These are phyloP conservation scores for Diplodia corticola DNA, from an alignment of 2,329 filamentous ascomycete genomes.

Conservation along the genomic window DNA sequence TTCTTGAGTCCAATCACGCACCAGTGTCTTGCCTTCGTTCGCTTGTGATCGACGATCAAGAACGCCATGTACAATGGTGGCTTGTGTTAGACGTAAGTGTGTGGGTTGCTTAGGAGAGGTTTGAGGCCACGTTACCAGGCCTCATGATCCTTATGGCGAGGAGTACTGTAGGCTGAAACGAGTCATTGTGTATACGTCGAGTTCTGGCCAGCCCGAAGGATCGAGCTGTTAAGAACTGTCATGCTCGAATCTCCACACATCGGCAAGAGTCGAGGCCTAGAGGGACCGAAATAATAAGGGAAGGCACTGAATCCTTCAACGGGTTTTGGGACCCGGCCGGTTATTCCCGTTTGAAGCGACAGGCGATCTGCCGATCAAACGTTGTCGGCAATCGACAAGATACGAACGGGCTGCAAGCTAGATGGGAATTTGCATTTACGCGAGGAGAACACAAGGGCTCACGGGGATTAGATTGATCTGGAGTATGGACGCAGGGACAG, in stretches of 20 bases:
- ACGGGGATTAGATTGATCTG: background rate
- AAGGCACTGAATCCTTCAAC: background rate
- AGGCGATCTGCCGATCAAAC: background rate
- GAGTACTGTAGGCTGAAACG: background rate
- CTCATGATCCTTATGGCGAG: background rate
- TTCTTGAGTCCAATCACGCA: no score
- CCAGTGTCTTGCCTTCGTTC: no score
- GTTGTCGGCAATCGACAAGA: background rate
- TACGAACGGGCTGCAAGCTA: background rate
- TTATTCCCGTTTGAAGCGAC: background rate
- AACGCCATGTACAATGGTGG: background rate
- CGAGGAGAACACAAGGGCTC: background rate
- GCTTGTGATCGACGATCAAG: no score
- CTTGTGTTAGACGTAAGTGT: background rate
- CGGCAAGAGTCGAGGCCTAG: background rate
- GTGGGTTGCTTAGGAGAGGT: background rate
- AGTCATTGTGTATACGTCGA: background rate
- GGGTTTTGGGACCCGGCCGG: background rate
- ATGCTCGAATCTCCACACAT: background rate
- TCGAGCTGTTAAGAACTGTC: background rate
- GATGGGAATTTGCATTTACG: background rate
- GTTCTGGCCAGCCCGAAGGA: background rate
- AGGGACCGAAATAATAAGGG: background rate
- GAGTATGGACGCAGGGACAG: background rate
- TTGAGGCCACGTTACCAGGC: background rate